These are phyloP conservation scores for Lachancea cidri DNA, from an alignment of 805 yeast species.

Conservation along the genomic window DNA sequence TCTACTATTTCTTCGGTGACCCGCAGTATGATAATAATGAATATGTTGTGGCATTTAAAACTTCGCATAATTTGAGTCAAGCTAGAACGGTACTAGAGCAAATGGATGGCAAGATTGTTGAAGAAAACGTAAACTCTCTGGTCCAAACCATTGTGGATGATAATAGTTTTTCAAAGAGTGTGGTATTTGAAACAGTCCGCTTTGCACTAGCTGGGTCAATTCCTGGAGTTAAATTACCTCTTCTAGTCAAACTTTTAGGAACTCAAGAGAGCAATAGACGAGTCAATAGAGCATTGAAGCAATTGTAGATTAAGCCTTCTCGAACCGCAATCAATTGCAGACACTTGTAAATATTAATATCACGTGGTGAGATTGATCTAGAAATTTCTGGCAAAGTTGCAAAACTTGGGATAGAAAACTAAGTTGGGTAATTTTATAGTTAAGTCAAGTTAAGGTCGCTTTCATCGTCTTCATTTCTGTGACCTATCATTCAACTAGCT, in stretches of 20 bases:
- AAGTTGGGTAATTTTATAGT: too few species aligned
- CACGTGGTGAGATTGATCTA: not conserved
- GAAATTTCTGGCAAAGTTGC: constrained; percentile 2
- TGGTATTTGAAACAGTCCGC: constrained; percentile 54
- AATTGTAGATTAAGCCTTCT: not conserved
- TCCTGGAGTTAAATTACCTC: constrained; percentile 65
- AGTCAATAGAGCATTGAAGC: constrained; percentile 18
- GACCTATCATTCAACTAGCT: too few species aligned
- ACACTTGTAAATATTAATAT: not conserved
- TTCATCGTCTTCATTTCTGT: too few species aligned
- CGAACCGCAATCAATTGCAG: too few species aligned
- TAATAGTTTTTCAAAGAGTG: constrained; percentile 24
- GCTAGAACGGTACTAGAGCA: constrained; percentile 14
- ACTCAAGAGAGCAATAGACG: constrained; percentile 31
- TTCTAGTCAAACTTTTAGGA: constrained; percentile 53
- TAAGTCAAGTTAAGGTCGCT: too few species aligned
- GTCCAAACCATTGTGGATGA: constrained; percentile 8
- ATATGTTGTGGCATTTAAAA: constrained; percentile 31
- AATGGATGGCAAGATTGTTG: constrained; percentile 9
- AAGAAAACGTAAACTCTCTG: constrained; percentile 8
- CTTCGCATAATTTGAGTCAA: constrained; percentile 12
- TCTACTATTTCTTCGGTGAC: constrained; percentile 44
- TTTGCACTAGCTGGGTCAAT: constrained; percentile 64
- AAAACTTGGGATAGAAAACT: too few species aligned
- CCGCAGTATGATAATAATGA: constrained; percentile 25